A percentile compares a stretch with the other conserved stretches of the same genome.
Conservation (phyloP, 257 asterid genomes). For the Penstemon barbatus region DNA sequence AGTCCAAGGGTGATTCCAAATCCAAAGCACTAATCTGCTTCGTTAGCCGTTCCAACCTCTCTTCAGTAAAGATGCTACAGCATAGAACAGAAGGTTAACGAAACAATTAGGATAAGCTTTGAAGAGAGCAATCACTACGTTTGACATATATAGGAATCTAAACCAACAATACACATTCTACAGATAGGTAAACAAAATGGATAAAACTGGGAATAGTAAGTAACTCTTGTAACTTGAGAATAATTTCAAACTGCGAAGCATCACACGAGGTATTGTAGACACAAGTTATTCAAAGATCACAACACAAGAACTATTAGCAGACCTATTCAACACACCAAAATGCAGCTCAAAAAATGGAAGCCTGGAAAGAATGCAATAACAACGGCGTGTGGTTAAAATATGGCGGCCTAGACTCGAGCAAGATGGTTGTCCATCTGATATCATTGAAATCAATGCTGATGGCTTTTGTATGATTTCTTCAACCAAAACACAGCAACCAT, state of each 20-base stretch:
- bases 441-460: slow-evolving; percentile 80
- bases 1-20: slow-evolving; percentile 49
- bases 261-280: neutral
- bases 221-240: neutral
- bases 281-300: neutral
- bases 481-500: slow-evolving; percentile 97
- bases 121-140: slow-evolving; percentile 15
- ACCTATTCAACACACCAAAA: slow-evolving; percentile 93
- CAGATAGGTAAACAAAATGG: slow-evolving; percentile 1
- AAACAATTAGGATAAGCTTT: slow-evolving; percentile 21
- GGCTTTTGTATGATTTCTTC: slow-evolving; percentile 93
- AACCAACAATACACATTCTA: slow-evolving; percentile 16
- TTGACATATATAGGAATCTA: neutral
- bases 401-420: slow-evolving; percentile 63
- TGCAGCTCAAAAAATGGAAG: slow-evolving; percentile 94
- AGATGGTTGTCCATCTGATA: slow-evolving; percentile 65
- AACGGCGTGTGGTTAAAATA: slow-evolving; percentile 87
- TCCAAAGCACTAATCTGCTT: slow-evolving; percentile 68
- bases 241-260: slow-evolving; percentile 25
- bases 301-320: slow-evolving; percentile 17
- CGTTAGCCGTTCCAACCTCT: slow-evolving; percentile 82
- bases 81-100: slow-evolving; percentile 26
- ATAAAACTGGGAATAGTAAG: neutral
- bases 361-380: slow-evolving; percentile 96
- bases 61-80: slow-evolving; percentile 85